These are phyloP conservation scores for Pholiota molesta DNA, from an alignment of 768 basidiomycete genomes.

Conservation along the genomic window DNA sequence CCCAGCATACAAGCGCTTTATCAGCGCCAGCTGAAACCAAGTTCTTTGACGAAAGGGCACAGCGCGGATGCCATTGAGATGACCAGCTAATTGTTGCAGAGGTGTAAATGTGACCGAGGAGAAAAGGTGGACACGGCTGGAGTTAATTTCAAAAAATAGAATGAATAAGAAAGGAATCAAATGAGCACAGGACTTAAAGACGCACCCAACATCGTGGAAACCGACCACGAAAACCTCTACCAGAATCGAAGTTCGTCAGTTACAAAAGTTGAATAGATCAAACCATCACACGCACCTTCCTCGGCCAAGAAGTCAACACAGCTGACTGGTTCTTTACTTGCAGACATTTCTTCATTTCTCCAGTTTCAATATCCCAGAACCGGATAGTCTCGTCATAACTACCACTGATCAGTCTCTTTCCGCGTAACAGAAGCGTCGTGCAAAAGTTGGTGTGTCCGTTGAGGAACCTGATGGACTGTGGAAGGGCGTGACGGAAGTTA, in stretches of 20 bases:
- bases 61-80: slow-evolving; percentile 88
- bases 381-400: slow-evolving; percentile 92
- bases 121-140: slow-evolving; percentile 85
- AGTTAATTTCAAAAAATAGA: slow-evolving; percentile 2
- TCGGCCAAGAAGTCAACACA: slow-evolving; percentile 86
- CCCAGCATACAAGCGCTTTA: slow-evolving; percentile 84
- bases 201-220: slow-evolving; percentile 89
- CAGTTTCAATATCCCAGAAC: slow-evolving; percentile 82
- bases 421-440: slow-evolving; percentile 67
- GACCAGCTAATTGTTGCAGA: slow-evolving; percentile 81
- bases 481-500: slow-evolving; percentile 76
- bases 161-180: no score
- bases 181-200: not conserved
- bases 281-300: slow-evolving; percentile 54
- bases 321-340: slow-evolving; percentile 89
- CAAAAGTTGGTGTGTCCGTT: slow-evolving; percentile 88
- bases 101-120: slow-evolving; percentile 85
- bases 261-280: not conserved
- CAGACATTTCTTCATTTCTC: slow-evolving; percentile 70
- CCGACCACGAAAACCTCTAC: slow-evolving; percentile 89
- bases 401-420: slow-evolving; percentile 84
- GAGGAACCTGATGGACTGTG: slow-evolving; percentile 78
- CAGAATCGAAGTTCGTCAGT: not conserved
- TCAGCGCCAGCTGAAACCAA: slow-evolving; percentile 84
- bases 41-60: slow-evolving; percentile 86